A percentile compares a stretch with the other conserved stretches of the same genome.
Conservation (phyloP, 352 stramenopile species). For the Phytophthora pistaciae region DNA sequence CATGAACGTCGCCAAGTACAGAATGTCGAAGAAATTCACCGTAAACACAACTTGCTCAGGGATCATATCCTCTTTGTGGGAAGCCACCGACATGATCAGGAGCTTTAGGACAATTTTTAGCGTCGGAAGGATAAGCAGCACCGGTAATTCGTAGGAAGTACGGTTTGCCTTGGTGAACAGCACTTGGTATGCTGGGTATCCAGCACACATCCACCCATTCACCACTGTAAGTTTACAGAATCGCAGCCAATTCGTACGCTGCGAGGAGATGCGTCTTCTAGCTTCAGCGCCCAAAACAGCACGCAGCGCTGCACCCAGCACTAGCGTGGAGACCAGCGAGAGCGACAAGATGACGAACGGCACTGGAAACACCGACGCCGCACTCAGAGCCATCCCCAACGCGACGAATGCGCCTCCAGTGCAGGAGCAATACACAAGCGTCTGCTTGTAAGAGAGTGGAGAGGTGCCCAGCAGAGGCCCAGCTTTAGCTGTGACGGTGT, state of each 20-base stretch:
- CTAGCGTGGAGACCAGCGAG: not conserved
- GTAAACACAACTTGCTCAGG: constrained; percentile 13
- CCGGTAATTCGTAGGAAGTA: constrained; percentile 9
- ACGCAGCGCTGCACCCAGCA: not conserved
- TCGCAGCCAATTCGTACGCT: not conserved
- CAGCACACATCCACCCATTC: not conserved
- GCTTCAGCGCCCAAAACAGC: not conserved
- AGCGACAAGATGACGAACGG: constrained; percentile 3
- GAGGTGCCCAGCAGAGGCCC: not conserved
- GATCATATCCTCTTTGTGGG: constrained; percentile 12
- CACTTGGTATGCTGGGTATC: constrained; percentile 12
- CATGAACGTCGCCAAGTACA: constrained; percentile 2
- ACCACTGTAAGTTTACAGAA: not conserved
- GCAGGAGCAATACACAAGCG: not conserved
- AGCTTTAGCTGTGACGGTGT: not conserved
- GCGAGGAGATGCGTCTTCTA: not conserved
- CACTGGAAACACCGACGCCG: constrained; percentile 2
- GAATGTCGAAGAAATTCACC: constrained; percentile 4
- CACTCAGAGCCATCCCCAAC: not conserved
- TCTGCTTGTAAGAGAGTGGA: not conserved
- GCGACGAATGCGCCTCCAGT: not conserved
- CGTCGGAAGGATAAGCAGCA: not conserved
- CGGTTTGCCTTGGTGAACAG: constrained; percentile 2
- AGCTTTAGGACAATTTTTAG: constrained; percentile 6
- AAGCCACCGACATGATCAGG: not conserved